Base-by-base conservation (phyloP, 2,329 filamentous ascomycete genomes). In the Fusarium sp. region DNA sequence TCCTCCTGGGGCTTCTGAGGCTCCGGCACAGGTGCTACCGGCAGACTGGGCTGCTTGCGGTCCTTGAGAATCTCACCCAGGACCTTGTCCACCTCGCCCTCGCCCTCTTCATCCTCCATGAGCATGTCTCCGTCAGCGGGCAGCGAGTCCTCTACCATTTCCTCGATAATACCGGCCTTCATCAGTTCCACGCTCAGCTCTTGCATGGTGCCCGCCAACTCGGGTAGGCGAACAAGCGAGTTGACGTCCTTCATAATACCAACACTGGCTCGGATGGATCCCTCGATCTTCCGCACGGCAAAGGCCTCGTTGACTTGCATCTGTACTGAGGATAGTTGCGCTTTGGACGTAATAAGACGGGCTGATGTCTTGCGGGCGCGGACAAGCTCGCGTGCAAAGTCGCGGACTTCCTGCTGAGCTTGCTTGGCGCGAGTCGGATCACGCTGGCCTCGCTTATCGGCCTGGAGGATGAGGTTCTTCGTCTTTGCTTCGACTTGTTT, bases 261-360 rank as follows among this genome's bases (percentile, higher is more conserved):
- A 10, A 95, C 94, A 73, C 91, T 93, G 42, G 92, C 91, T 71
- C 89, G 88, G 76, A 99, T 94, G 75, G 91, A 94, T 45, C 94
- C 95, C 81, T 98, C 94, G 69, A 99, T 98, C 85, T 97, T 97
- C 73, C 94, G 91, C 74, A 98, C 91, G 3, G 94, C 93, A 80
- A 98, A 98, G 2, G 96, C 94, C 83, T 98, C 95, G 76, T 94
- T 94, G 76, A 99, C 95, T 82, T 98, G 96, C 94, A 98, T 97
- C 80, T 95, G 91, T 43, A 99, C 95, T 71, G 92, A 95, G 77
- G 91, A 90, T 47, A 99, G 88, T 82, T 98, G 96, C 3, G 96
- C 96, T 78, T 97, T 97, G 74, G 91, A 92, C 0, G 95, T 98
- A 19, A 91, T 86, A 39, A 98, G 86, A 6, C 96, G 89, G 31